Evolutionary conservation across 129 eudicot species (phyloP), one percentile per base, ranked within the genome.

Genomic region (Ambrosia trifida): DNA sequence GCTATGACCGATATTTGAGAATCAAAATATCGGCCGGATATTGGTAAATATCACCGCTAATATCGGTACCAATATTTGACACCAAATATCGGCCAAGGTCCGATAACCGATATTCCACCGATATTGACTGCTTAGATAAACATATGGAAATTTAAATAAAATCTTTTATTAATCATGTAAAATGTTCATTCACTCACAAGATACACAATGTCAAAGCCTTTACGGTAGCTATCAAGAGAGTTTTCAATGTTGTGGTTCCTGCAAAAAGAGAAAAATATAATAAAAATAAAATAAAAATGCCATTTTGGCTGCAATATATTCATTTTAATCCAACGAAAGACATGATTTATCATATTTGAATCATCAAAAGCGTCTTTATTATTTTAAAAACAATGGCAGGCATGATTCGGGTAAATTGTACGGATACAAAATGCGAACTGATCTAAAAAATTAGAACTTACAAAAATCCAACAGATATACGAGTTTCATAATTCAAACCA

Each of bases 381-480:
- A 58, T 31, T 32, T 32, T 35, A 32, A 10, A 63, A 64, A 38
- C 31, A 36, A 3, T 64, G 49, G 31, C 68, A 9, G 45, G 58
- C 43, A 68, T 68, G 59, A 14, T 68, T 50, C 30, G 50, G 47
- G 72, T 49, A 50, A 68, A 32, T 5, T 49, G 30, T 49, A 18
- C 72, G 47, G 12, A 46, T 47, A 18, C 3, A 68, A 49, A 18
- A 43, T 7, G 18, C 14, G 17, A 52, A 51, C 2, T 4, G 4
- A 81, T 89, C 85, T 75, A 85, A 89, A 85, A 81, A 76, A 88
- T 10, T 49, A 31, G 4, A 53, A 83, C 97, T 91, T 79, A 88
- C 97, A 91, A 80, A 76, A 91, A 91, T 61, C 97, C 97, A 20
- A 91, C 96, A 51, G 93, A 88, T 65, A 91, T 91, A 40, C 88